phyloP scores from a whole-genome alignment of 2,329 filamentous ascomycete genomes.

The Stachybotrys echinatus region DNA sequence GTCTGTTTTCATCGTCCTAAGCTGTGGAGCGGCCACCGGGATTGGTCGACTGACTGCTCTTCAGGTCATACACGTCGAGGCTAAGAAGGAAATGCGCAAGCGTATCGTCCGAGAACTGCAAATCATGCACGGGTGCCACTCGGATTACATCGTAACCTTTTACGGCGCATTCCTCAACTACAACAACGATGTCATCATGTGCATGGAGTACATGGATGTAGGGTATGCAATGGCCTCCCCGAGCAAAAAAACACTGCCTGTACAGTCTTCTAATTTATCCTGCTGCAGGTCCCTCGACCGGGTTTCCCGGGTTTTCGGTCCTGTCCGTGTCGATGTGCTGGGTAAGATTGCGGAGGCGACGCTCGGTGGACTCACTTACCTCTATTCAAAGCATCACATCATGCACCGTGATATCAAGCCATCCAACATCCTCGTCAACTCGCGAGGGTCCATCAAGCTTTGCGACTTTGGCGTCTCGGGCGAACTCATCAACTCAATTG shows the following conservation, averaged over 20 bases:
- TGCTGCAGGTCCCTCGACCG: constrained; percentile 79
- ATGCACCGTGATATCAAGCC: constrained; percentile 99
- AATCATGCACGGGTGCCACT: constrained; percentile 98
- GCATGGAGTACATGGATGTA: constrained; percentile 99
- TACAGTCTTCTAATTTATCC: background rate
- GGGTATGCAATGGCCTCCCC: constrained; percentile 59
- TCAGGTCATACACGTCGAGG: constrained; percentile 95
- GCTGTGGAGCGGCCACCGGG: background rate
- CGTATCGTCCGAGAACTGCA: constrained; percentile 95
- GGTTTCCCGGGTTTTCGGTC: constrained; percentile 91
- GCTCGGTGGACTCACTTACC: constrained; percentile 86
- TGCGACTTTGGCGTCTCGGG: constrained; percentile 99
- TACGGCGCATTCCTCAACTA: constrained; percentile 97
- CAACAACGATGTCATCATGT: constrained; percentile 97
- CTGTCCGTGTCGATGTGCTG: constrained; percentile 89
- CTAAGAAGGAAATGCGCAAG: constrained; percentile 94
- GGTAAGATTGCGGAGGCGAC: constrained; percentile 98
- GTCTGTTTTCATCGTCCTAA: constrained; percentile 43
- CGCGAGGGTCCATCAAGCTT: constrained; percentile 87
- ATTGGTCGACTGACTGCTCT: constrained; percentile 9
- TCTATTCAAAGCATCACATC: constrained; percentile 93
- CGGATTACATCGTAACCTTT: constrained; percentile 93
- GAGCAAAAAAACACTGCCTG: background rate
- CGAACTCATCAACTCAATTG: constrained; percentile 95
- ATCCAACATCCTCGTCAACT: constrained; percentile 96